phyloP scores from a whole-genome alignment of 1,139 yeast species.

The Suhomyces ambrosiae region DNA sequence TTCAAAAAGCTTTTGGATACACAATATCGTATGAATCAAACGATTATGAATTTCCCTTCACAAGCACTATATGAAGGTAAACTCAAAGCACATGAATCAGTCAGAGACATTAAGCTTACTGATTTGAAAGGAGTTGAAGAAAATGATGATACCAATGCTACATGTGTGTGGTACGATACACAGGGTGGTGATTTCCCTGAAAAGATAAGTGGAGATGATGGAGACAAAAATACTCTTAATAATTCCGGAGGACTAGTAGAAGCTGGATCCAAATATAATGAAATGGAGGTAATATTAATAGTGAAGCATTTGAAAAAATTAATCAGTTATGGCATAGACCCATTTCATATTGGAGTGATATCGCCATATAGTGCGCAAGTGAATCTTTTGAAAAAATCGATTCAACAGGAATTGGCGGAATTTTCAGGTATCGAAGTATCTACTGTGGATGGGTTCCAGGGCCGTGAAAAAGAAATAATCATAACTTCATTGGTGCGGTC shows the following conservation, averaged over 20 bases:
- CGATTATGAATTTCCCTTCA: slow-evolving; percentile 82
- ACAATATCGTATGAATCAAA: slow-evolving; percentile 85
- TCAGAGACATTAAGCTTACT: slow-evolving; percentile 50
- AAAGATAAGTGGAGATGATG: slow-evolving; percentile 45
- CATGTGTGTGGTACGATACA: slow-evolving; percentile 82
- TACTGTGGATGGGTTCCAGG: slow-evolving; percentile 55
- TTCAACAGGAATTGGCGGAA: slow-evolving; percentile 28
- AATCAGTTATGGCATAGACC: slow-evolving; percentile 47
- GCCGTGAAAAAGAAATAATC: slow-evolving; percentile 60
- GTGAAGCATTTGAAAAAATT: slow-evolving; percentile 56
- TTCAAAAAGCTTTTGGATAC: slow-evolving; percentile 58
- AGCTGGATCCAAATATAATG: slow-evolving; percentile 63
- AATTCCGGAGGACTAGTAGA: slow-evolving; percentile 14
- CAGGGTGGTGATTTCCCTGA: slow-evolving; percentile 87
- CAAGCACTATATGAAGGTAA: slow-evolving; percentile 60
- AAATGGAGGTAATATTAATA: slow-evolving; percentile 68
- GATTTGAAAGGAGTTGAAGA: slow-evolving; percentile 59
- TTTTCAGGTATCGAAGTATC: slow-evolving; percentile 36
- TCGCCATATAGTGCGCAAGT: slow-evolving; percentile 93
- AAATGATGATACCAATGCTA: slow-evolving; percentile 32
- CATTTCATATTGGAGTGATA: slow-evolving; percentile 71
- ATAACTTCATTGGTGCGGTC: slow-evolving; percentile 65
- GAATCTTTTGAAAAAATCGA: slow-evolving; percentile 50
- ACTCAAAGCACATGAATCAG: slow-evolving; percentile 64
- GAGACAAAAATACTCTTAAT: slow-evolving; percentile 23